Base-by-base conservation (phyloP, 2,329 filamentous ascomycete genomes). In the Apiospora arundinis region DNA sequence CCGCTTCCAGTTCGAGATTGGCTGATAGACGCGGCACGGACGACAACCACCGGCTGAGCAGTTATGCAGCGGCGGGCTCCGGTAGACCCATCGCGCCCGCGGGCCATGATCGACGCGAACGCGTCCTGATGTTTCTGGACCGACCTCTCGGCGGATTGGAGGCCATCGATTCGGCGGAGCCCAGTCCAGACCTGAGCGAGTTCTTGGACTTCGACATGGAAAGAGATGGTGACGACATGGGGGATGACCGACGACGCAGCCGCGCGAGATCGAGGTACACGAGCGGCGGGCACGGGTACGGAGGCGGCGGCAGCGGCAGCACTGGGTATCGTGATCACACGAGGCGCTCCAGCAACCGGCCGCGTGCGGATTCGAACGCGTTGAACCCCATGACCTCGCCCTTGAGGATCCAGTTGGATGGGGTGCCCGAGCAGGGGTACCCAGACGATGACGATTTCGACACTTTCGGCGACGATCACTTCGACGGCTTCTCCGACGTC, bases 121-220 rank as follows among this genome's bases (percentile, higher is more conserved):
- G 77, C 5, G 76, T 80, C 32, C 73, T 78, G 18, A 74, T 81
- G n/a, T 82, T 78, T 70, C 72, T 82, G 23, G 79, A 82, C 48
- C 75, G 76, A 16, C 80, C 76, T 1, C 70, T 76, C 14, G 73
- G 77, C 32, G 76, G 75, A 25, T 71, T 75, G 45, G 74, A 75
- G 14, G 76, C 79, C 65, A 40, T 60, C 18, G 40, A 67, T 9
- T 73, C 74, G 23, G 71, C 77, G 14, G 77, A 78, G 46, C 74
- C 76, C 46, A 78, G 77, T 66, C 74, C 76, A 12, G 75, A 70
- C 25, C 25, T 70, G 69, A 72, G 71, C 66, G 71, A 72, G 69
- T 72, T 72, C 21, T 46, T 69, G 49, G 71, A 70, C 44, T 81
- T 79, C 48, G 80, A 81, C 67, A 71, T 73, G 46, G 70, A 69